Conservation (phyloP, 345 rosid species). For the Melastoma malabathricum region DNA sequence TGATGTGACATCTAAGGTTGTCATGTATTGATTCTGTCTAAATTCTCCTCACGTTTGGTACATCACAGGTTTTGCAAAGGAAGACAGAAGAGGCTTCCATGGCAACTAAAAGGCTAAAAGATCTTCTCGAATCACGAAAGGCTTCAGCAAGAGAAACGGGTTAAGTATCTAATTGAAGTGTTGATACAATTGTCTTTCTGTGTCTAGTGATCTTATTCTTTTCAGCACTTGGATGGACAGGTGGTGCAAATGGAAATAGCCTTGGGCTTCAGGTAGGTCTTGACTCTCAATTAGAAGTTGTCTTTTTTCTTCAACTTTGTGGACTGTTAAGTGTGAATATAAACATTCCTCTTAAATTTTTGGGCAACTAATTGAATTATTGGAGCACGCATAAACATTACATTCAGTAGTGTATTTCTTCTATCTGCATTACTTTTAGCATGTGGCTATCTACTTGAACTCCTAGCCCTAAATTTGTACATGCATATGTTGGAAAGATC, state of each 20-base stretch:
- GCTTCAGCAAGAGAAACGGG: slow-evolving; percentile 56
- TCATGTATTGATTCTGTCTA: neutral
- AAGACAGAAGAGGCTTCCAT: slow-evolving; percentile 94
- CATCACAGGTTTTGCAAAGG: slow-evolving; percentile 74
- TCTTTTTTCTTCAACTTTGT: too few relatives aligned
- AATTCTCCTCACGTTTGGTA: slow-evolving; percentile 1
- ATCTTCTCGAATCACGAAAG: slow-evolving; percentile 77
- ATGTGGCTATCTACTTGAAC: too few relatives aligned
- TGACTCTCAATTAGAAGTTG: too few relatives aligned
- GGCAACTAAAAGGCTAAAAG: slow-evolving; percentile 94
- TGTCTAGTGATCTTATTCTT: slow-evolving; percentile 2
- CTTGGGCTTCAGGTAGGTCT: slow-evolving; percentile 67
- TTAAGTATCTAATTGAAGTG: slow-evolving; percentile 13
- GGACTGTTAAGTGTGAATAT: too few relatives aligned
- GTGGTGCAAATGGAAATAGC: slow-evolving; percentile 49
- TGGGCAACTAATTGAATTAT: too few relatives aligned
- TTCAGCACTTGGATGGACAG: slow-evolving; percentile 14
- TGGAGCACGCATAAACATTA: too few relatives aligned
- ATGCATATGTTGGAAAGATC: too few relatives aligned
- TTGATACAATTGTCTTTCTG: slow-evolving; percentile 3
- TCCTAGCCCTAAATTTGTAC: too few relatives aligned
- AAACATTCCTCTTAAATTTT: too few relatives aligned
- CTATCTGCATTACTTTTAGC: too few relatives aligned
- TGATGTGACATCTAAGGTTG: slow-evolving; percentile 4
- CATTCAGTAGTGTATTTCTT: too few relatives aligned